Conservation (phyloP, 208 protist genomes). For the Borovskyia barvae region DNA sequence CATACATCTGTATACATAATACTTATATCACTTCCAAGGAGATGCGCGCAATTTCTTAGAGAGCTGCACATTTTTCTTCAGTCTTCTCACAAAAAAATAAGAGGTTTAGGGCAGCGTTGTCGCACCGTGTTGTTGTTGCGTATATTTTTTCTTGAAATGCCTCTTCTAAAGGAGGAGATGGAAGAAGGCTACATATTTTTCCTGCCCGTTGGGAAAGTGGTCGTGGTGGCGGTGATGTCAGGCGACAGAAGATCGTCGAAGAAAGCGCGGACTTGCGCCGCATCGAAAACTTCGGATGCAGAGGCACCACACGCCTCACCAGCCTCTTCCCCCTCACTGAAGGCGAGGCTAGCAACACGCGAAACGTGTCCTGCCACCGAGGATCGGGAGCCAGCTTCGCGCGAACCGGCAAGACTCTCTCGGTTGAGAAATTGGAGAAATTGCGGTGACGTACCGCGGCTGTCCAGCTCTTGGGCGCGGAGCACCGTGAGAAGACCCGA, state of each 20-base stretch:
- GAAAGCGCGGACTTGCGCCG: slow-evolving; percentile 7
- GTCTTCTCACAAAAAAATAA: no score
- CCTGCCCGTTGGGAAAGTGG: neutral
- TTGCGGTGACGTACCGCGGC: neutral
- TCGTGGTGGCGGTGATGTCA: no score
- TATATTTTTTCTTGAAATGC: no score
- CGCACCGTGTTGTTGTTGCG: no score
- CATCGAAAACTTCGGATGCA: neutral
- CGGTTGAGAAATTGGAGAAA: neutral
- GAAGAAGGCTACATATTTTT: neutral
- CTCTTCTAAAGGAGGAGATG: neutral
- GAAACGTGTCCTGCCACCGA: slow-evolving; percentile 7
- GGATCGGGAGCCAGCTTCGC: neutral
- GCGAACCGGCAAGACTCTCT: neutral
- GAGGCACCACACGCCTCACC: neutral
- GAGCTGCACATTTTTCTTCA: no score
- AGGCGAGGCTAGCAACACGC: slow-evolving; percentile 21
- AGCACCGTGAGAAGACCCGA: slow-evolving; percentile 20
- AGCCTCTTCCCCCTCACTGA: slow-evolving; percentile 24
- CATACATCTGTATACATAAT: no score
- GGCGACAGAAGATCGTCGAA: slow-evolving; percentile 13
- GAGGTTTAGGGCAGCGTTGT: no score
- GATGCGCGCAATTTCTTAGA: no score
- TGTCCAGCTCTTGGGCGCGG: neutral
- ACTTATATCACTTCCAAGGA: no score